Conservation (phyloP, 2,329 filamentous ascomycete species). For the Fusarium sp. region DNA sequence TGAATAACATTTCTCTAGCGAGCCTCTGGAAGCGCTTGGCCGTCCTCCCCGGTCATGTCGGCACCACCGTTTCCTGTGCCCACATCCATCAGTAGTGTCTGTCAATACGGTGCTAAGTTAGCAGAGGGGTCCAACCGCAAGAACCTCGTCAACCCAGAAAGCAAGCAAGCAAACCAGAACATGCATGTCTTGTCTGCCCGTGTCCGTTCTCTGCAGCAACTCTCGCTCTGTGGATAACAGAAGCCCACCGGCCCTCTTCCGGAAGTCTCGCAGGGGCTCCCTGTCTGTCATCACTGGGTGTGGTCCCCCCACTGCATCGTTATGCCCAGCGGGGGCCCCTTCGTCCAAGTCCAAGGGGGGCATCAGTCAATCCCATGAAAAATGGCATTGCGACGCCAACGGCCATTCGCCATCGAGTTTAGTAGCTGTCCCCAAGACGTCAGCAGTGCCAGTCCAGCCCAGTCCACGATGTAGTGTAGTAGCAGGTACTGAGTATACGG, state of each 20-base stretch:
- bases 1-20: conserved; percentile 25
- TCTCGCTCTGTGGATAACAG: not conserved
- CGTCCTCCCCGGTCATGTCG: conserved; percentile 3
- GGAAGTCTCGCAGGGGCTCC: conserved; percentile 40
- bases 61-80: conserved; percentile 1
- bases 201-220: conserved; percentile 6
- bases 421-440: conserved; percentile 40
- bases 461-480: conserved; percentile 12
- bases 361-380: conserved; percentile 44
- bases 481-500: conserved; percentile 31
- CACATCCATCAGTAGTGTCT: not conserved
- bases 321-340: conserved; percentile 25
- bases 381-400: conserved; percentile 44
- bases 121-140: not conserved
- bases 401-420: conserved; percentile 43
- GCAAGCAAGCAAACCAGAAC: not conserved
- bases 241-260: conserved; percentile 32
- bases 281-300: conserved; percentile 42
- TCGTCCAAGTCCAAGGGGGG: conserved; percentile 28
- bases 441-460: conserved; percentile 29
- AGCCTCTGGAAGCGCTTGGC: conserved; percentile 14
- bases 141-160: not conserved
- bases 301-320: conserved; percentile 40
- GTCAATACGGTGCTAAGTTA: not conserved
- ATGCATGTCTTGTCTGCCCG: conserved; percentile 19